These are phyloP conservation scores for Fusarium sp. DNA, from an alignment of 2,329 filamentous ascomycete genomes.

Conservation along the genomic window DNA sequence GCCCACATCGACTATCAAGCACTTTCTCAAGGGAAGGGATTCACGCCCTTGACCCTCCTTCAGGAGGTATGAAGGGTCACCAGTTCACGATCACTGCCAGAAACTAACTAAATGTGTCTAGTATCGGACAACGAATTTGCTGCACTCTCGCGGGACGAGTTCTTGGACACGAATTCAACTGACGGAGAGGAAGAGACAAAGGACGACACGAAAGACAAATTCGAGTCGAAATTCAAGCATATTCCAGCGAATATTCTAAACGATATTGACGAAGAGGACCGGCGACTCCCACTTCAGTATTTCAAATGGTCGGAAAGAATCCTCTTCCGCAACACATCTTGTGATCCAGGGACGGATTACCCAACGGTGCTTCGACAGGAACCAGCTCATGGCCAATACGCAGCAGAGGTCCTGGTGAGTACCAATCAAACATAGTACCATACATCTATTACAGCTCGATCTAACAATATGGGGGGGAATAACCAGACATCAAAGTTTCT, in stretches of 20 bases:
- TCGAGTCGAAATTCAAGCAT: background rate
- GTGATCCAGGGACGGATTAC: background rate
- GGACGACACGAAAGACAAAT: background rate
- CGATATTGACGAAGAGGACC: background rate
- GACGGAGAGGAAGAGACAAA: background rate
- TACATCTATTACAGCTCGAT: background rate
- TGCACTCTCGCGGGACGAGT: background rate
- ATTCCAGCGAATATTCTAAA: background rate
- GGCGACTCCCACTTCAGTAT: background rate
- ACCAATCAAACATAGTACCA: background rate
- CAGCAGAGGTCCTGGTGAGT: background rate
- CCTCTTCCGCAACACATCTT: background rate
- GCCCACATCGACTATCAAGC: background rate
- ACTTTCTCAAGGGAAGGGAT: background rate
- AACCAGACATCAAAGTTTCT: background rate
- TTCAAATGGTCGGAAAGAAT: background rate
- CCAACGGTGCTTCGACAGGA: background rate
- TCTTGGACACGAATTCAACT: background rate
- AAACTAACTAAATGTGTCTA: too few relatives aligned
- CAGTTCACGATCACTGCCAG: too few relatives aligned
- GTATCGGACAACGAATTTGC: too few relatives aligned
- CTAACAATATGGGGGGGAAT: background rate
- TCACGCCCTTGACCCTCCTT: background rate
- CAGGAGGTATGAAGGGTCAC: too few relatives aligned
- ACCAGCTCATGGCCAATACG: background rate